Evolutionary conservation across 1,284 basidiomycete species (phyloP).

Genomic region (Ustilago hordei): DNA sequence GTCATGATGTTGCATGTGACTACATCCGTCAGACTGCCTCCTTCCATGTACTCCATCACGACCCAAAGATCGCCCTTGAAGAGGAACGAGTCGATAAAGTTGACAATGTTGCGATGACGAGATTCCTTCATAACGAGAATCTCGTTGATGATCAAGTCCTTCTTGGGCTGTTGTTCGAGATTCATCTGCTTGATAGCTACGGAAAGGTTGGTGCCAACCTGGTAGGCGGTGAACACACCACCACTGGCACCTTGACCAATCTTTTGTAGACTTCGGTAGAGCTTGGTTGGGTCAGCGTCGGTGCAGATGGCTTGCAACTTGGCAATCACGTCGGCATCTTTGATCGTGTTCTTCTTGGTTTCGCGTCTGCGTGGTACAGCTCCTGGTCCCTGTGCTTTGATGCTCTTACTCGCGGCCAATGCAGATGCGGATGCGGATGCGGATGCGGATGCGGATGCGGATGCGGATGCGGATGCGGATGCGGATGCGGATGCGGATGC

Average conservation of each 20-base stretch:
- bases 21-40: constrained; percentile 87
- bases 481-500: no score
- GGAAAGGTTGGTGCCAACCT: constrained; percentile 89
- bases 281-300: constrained; percentile 92
- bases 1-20: constrained; percentile 98
- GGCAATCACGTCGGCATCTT: constrained; percentile 89
- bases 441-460: no score
- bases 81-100: constrained; percentile 98
- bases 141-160: constrained; percentile 99
- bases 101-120: constrained; percentile 97
- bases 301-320: constrained; percentile 94
- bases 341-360: constrained; percentile 76
- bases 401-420: constrained; percentile 22
- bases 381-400: constrained; percentile 24
- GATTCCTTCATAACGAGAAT: constrained; percentile 98
- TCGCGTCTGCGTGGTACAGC: constrained; percentile 78
- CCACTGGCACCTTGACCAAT: constrained; percentile 98
- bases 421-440: constrained; percentile 12
- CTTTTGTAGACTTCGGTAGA: constrained; percentile 93
- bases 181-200: constrained; percentile 99
- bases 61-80: constrained; percentile 99
- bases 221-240: constrained; percentile 97
- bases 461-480: no score
- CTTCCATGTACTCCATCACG: constrained; percentile 99
- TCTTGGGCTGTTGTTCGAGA: constrained; percentile 98